phyloP scores from a whole-genome alignment of 108 stramenopile species.

The Nannochloropsis granulata region DNA sequence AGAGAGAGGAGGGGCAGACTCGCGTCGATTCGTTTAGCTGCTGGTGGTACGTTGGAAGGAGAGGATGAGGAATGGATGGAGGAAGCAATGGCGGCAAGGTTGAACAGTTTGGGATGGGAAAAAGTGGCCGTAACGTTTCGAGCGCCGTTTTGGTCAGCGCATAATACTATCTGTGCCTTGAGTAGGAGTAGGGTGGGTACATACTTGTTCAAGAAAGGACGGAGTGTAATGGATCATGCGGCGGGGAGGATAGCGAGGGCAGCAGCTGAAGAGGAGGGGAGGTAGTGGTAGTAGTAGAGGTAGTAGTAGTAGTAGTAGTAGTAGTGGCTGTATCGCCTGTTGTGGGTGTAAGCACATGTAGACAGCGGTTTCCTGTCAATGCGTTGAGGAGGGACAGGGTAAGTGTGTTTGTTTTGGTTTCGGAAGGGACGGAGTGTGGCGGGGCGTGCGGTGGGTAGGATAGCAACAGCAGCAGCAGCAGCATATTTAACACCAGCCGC shows the following conservation, averaged over 20 bases:
- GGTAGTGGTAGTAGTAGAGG: background rate
- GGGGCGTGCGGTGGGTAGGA: too few species aligned
- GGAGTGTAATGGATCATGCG: conserved; percentile 13
- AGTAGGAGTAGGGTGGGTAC: background rate
- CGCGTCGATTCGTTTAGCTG: background rate
- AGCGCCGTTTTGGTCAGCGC: conserved; percentile 3
- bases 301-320: too few species aligned
- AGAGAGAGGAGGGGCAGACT: background rate
- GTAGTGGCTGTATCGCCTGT: too few species aligned
- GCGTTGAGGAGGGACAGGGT: too few species aligned
- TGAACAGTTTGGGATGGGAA: conserved; percentile 26
- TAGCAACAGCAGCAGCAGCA: too few species aligned
- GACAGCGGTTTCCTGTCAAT: too few species aligned
- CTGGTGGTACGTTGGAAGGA: background rate
- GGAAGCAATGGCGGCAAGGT: conserved; percentile 12
- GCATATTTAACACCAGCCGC: too few species aligned
- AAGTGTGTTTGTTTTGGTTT: too few species aligned
- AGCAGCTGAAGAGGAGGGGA: background rate
- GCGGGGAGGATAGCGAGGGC: background rate
- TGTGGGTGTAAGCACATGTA: too few species aligned
- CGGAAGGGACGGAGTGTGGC: too few species aligned
- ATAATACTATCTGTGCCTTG: conserved; percentile 26
- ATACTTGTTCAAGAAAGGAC: background rate
- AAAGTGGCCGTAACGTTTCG: conserved; percentile 20
- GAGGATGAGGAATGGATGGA: background rate